Base-by-base conservation (phyloP, 768 basidiomycete species). In the Pisolithus marmoratus region DNA sequence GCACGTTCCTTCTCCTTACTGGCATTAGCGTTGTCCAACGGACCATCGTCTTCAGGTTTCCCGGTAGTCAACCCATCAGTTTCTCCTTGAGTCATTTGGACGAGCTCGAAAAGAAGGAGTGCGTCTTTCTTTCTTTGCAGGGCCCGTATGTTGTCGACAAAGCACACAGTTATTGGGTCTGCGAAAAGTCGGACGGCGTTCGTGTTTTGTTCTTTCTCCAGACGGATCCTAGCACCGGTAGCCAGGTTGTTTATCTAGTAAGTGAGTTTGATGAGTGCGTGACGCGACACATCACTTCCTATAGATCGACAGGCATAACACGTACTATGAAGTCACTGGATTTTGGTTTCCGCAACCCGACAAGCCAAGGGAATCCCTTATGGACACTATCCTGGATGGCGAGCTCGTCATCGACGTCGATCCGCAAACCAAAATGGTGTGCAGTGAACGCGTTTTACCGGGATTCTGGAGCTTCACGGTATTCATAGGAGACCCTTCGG, bases 151-250 rank as follows among this genome's bases (percentile, higher is more conserved):
- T 38, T 49, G 48, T 57, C 58, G 37, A 69, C 46, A 20, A 55
- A 34, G 29, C 22, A 22, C 24, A 44, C 64, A 97, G 94, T 65
- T 99, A 89, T 69, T 99, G 95, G 95, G 96, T 99, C 40, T 96
- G 94, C 72, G 96, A 99, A 74, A 98, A 98, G 74, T 95, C 92
- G 12, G 96, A 98, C 64, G 96, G 96, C 12, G 66, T 99, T 48
- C 83, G 96, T 34, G 90, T 98, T 38, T 74, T 99, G 26, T 80
- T 98, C 48, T 72, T 95, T 53, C 78, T 98, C 46, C 73, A 79
- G 66, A 78, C 85, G 47, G 75, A 87, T 73, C 60, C 70, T 45
- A 58, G 68, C 31, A 59, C 77, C 48, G 72, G 73, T 58, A 75
- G 70, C 46, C 87, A 88, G 66, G 66, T 64, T 38, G 81, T 87